Base-by-base conservation (phyloP, 1,139 yeast species). In the Maudiozyma humilis region DNA sequence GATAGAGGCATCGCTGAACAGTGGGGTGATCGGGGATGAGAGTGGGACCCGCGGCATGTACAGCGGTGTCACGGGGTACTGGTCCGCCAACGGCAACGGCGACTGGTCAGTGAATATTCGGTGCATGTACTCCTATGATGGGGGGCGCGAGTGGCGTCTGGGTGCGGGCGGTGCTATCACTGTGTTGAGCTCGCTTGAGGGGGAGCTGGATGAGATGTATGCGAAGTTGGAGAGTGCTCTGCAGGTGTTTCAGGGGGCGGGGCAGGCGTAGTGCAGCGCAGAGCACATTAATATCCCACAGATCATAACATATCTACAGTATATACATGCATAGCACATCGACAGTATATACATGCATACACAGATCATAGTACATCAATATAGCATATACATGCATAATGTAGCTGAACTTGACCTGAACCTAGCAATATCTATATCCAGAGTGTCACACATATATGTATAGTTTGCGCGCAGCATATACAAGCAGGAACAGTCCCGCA, bases 151-250 rank as follows among this genome's bases (percentile, higher is more conserved):
- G 10, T 91, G 96, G 95, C 71, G 89, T 52, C 78, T 91, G 47
- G 99, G 99, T 2, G 98, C 98, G 7, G 99, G 99, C 10, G 99
- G 99, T 7, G 99, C 98, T 27, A 82, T 93, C 46, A 91, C 98
- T 0, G 93, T 88, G 2, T 69, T 93, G 47, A 86, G 96, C 60
- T 80, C 87, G 20, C 71, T 72, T 7, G 75, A 76, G 17, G 91
- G 80, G 2, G 99, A 93, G 63, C 87, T 94, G 86, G 89, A 87
- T 32, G 99, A 93, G 62, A 84, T 93, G 95, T 65, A 73, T 44
- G 69, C 84, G 20, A 93, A 93, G 61, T 68, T 91, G 31, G 77
- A 78, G 39, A 80, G 93, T 59, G 95, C 95, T 12, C 63, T 84
- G 42, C 88, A 79, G 54, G 76, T 81, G 10, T 82, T 84, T 51